phyloP scores from a whole-genome alignment of 371 early-diverging fungal species.

The Lichtheimia ramosa region DNA sequence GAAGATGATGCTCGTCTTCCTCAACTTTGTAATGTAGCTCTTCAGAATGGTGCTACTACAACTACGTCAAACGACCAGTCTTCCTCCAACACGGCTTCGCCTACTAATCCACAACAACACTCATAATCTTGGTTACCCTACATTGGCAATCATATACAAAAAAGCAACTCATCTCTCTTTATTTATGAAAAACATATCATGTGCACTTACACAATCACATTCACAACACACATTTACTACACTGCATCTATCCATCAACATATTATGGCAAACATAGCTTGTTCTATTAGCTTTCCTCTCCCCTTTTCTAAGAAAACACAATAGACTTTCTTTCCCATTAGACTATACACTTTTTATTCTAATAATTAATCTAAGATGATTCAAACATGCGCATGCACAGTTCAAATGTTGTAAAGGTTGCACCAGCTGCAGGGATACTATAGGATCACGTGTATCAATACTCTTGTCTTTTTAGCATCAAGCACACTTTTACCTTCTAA shows the following conservation, averaged over 20 bases:
- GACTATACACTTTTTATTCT: conserved; percentile 2
- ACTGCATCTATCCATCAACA: too few species aligned
- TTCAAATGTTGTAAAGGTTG: conserved; percentile 81
- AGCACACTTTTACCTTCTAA: conserved; percentile 47
- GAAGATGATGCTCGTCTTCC: conserved; percentile 42
- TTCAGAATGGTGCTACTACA: conserved; percentile 13
- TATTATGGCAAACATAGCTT: background rate
- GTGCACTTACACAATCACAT: too few species aligned
- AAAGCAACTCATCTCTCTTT: background rate
- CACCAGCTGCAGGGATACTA: conserved; percentile 74
- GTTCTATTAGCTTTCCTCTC: background rate
- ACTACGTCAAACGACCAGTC: conserved; percentile 1
- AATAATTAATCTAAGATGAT: conserved; percentile 2
- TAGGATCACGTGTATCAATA: background rate
- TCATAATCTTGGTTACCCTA: background rate
- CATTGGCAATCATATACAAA: conserved; percentile 13
- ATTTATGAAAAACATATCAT: too few species aligned
- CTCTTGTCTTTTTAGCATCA: background rate
- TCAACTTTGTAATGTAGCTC: conserved; percentile 44
- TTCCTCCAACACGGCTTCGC: conserved; percentile 1
- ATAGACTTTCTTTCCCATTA: too few species aligned
- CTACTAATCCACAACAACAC: conserved; percentile 9
- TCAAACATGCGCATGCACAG: conserved; percentile 56
- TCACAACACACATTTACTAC: too few species aligned
- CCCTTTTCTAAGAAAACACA: background rate